Base-by-base conservation (phyloP, 768 basidiomycete species). In the Lactarius hatsudake region DNA sequence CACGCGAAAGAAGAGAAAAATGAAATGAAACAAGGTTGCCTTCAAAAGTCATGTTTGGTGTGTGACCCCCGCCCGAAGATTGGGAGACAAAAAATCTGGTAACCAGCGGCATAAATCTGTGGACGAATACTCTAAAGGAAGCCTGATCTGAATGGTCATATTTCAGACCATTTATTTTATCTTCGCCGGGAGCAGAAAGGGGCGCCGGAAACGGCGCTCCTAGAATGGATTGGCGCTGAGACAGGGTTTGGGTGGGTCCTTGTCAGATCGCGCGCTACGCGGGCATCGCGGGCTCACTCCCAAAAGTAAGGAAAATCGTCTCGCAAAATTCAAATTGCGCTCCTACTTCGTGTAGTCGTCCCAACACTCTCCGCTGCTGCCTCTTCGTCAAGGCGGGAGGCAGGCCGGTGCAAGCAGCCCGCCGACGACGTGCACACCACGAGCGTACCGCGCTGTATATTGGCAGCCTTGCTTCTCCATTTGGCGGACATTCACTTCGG, bases 221-320 rank as follows among this genome's bases (percentile, higher is more conserved):
- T 36, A 18, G n/a, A 32, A 30, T 66, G 54, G n/a, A 32, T 65
- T 61, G 59, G 34, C 64, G 59, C 59, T 28, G n/a, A 32, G 28
- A 28, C 6, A 18, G 55, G 13, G 54, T 32, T 28, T 7, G 54
- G 54, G 28, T 17, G 30, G 6, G 28, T 1, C 60, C 23, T 53
- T 56, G 32, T 51, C 61, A 40, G 36, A 28, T 15, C 59, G 65
- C 61, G 61, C 61, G 61, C 36, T 58, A 58, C 65, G 60, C 65
- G 65, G 61, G 59, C 59, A 40, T 45, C 64, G 40, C 59, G 43
- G 45, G 59, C 30, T 43, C 4, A 34, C 28, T 32, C 43, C 18
- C 38, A 20, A 51, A n/a, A 20, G 26, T 2, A 43, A 30, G 30
- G 45, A 60, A 60, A 5, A 20, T 23, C 26, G 18, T 45, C 43